phyloP scores from a whole-genome alignment of 1,139 yeast species.

The Wickerhamomyces sp. region DNA sequence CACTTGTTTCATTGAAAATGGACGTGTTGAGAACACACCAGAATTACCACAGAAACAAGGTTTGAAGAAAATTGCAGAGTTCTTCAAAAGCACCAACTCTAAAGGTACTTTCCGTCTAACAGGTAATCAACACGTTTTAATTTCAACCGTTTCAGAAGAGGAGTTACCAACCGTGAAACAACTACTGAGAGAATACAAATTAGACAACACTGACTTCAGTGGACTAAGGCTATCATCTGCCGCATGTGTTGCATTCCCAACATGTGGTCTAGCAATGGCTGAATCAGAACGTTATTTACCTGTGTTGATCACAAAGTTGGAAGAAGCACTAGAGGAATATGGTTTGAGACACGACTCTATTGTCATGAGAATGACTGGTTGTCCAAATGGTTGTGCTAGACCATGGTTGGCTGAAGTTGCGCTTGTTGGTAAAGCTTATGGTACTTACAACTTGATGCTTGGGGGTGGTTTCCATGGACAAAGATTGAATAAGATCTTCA shows the following conservation, averaged over 20 bases:
- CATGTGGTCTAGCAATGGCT: slow-evolving; percentile 99
- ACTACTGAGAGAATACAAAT: slow-evolving; percentile 65
- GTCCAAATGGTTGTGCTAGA: slow-evolving; percentile 98
- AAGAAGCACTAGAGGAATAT: slow-evolving; percentile 78
- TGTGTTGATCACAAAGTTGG: slow-evolving; percentile 72
- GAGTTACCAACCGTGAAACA: slow-evolving; percentile 60
- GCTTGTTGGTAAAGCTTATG: slow-evolving; percentile 89
- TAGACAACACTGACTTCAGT: slow-evolving; percentile 80
- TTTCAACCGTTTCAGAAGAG: slow-evolving; percentile 68
- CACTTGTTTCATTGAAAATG: slow-evolving; percentile 93
- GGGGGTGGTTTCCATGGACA: slow-evolving; percentile 98
- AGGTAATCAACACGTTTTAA: slow-evolving; percentile 89
- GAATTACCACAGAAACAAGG: slow-evolving; percentile 91
- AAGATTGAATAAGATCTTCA: slow-evolving; percentile 84
- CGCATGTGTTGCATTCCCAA: slow-evolving; percentile 98
- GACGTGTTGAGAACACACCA: slow-evolving; percentile 91
- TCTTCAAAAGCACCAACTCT: slow-evolving; percentile 42
- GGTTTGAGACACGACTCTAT: slow-evolving; percentile 94
- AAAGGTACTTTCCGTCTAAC: slow-evolving; percentile 87
- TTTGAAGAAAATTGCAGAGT: slow-evolving; percentile 70
- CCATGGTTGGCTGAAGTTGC: slow-evolving; percentile 98
- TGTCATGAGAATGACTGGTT: slow-evolving; percentile 98
- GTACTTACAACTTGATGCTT: slow-evolving; percentile 88
- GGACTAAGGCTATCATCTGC: slow-evolving; percentile 88
- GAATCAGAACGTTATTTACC: slow-evolving; percentile 97